phyloP scores from a whole-genome alignment of 345 rosid genomes.

The Noccaea caerulescens region DNA sequence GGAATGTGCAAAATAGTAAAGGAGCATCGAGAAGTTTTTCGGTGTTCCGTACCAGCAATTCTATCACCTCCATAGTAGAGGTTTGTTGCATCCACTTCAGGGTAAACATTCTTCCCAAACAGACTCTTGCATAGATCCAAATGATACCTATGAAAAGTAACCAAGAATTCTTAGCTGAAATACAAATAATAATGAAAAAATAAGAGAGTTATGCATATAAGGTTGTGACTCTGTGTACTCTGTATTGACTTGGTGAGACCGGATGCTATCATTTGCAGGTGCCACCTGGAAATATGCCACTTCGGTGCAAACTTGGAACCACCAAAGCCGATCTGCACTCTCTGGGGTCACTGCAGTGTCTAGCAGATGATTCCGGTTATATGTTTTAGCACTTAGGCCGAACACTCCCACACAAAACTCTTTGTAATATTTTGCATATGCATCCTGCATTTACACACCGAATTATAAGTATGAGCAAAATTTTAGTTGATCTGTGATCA shows the following conservation, averaged over 20 bases:
- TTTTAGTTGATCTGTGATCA: too few species aligned
- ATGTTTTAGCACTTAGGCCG: slow-evolving; percentile 56
- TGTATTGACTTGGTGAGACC: slow-evolving; percentile 81
- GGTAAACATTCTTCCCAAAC: slow-evolving; percentile 78
- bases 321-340: slow-evolving; percentile 75
- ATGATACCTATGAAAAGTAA: slow-evolving; percentile 68
- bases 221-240: slow-evolving; percentile 44
- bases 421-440: slow-evolving; percentile 71
- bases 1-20: too few species aligned
- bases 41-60: slow-evolving; percentile 63
- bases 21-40: slow-evolving; percentile 23
- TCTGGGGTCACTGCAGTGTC: slow-evolving; percentile 50
- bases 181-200: background rate
- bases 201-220: background rate
- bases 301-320: slow-evolving; percentile 98
- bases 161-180: background rate
- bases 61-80: slow-evolving; percentile 86
- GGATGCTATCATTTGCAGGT: slow-evolving; percentile 83
- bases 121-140: slow-evolving; percentile 82
- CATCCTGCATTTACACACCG: slow-evolving; percentile 59
- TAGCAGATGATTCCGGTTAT: slow-evolving; percentile 67
- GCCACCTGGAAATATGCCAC: slow-evolving; percentile 98
- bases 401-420: slow-evolving; percentile 58
- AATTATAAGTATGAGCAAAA: too few species aligned
- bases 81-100: slow-evolving; percentile 82